These are phyloP conservation scores for Tolypocladium inflatum DNA, from an alignment of 2,329 filamentous ascomycete species.

Conservation along the genomic window DNA sequence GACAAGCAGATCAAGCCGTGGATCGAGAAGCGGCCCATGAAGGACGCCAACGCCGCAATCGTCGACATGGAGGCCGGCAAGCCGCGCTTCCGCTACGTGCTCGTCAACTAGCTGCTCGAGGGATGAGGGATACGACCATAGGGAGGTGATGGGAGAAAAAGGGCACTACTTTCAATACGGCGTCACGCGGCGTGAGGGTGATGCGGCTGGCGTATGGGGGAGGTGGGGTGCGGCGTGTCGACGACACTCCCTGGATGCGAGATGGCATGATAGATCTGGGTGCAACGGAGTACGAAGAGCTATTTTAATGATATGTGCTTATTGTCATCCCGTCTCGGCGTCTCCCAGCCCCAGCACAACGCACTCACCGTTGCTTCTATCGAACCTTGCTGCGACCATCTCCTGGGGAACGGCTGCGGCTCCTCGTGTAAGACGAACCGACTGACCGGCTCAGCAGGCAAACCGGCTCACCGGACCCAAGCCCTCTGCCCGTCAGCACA, in stretches of 20 bases:
- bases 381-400: not conserved
- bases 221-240: not conserved
- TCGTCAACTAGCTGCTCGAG: slow-evolving; percentile 21
- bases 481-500: not conserved
- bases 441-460: too few species aligned
- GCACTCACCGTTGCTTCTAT: not conserved
- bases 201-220: not conserved
- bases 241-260: not conserved
- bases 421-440: not conserved
- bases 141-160: not conserved
- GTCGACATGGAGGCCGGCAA: slow-evolving; percentile 46
- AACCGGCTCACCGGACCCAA: not conserved
- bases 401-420: not conserved
- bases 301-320: not conserved
- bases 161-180: too few species aligned
- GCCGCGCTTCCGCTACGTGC: slow-evolving; percentile 37
- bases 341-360: not conserved
- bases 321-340: not conserved
- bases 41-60: slow-evolving; percentile 45
- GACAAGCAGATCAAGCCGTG: slow-evolving; percentile 46
- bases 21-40: slow-evolving; percentile 46
- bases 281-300: not conserved
- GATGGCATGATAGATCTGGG: not conserved
- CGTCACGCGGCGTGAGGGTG: not conserved
- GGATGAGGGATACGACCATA: slow-evolving; percentile 4